Base-by-base conservation (phyloP, 345 rosid species). In the Arabidopsis suecica region DNA sequence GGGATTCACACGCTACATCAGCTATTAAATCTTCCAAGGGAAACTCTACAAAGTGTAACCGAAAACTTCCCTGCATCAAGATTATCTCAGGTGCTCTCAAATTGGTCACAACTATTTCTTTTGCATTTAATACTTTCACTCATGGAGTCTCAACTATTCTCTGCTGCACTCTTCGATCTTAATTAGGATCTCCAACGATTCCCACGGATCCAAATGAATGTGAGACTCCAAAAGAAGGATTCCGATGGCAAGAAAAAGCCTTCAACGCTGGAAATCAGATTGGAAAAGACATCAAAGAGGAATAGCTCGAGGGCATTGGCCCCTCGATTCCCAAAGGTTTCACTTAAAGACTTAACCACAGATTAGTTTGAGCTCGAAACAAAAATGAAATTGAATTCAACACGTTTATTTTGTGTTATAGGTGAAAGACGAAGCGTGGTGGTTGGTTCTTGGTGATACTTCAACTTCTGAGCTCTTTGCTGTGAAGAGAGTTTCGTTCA, bases 361-460 rank as follows among this genome's bases (percentile, higher is more conserved):
- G 3, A 68, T 7, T 69, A 73, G 2, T 13, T 69, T 54, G 33
- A 61, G 70, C 37, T 69, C 33, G 7, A 62, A 58, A 32, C 30
- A 18, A 53, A 50, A 23, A 57, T 25, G 23, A 61, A 0, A 11
- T 69, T 32, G 48, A 49, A 9, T 28, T 30, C 59, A 28, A 79
- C 18, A 83, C 59, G 44, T 57, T n/a, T 23, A 56, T 64, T 18
- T 32, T 68, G 32, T 44, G 62, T 51, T 80, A 45, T 49, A 94
- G 97, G 59, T 84, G 60, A 94, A 94, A 90, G 92, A 86, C 70
- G 99, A 94, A 86, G 99, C 97, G 38, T 94, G 99, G 97, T 94
- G 97, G 99, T 75, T 94, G 65, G 83, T 90, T 68, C 93, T 94
- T 47, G 96, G 97, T 42, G 88, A 94, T 78, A 76, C 89, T 20